Evolutionary conservation across 2,329 filamentous ascomycete genomes (phyloP), one percentile per base, ranked within the genome.

Genomic region (Teratosphaeria gauchensis): DNA sequence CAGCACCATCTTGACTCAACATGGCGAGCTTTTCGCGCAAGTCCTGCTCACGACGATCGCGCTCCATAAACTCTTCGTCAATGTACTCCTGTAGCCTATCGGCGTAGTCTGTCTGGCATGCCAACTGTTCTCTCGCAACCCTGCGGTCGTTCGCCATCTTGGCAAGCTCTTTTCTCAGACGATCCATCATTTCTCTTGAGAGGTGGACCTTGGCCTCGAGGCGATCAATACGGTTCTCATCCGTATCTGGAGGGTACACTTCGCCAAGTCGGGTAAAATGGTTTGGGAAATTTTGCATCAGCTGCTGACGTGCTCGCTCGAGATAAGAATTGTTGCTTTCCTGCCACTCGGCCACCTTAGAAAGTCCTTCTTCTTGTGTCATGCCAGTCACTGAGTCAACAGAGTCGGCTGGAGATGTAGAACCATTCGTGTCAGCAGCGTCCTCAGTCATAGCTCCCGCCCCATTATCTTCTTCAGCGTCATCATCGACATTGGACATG

Each of bases 331-430:
- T 12, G 19, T 21, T 28, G 32, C 30, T 16, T 8, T 21, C 28
- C 12, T 51, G 8, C 19, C 51, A 60, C 7, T 42, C 52, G 12
- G 16, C 21, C 3, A 31, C 32, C 8, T 28, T n/a, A 6, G 28
- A 19, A 24, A 57, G 28, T 19, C 59, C 59, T 54, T 60, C 53
- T 21, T n/a, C n/a, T 30, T 58, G 56, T 14, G 52, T 58, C 59
- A 60, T 55, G n/a, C 56, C 56, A 16, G 59, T 60, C 6, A 48
- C 42, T 6, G 59, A 60, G 14, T 60, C 59, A 3, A 60, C 31
- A 46, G 59, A 60, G 6, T 53, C 14, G 31, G 51, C 31, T 21
- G 56, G 56, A 31, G 52, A 54, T 16, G 5, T 48, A 19, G 33
- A 14, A 7, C 42, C 51, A 30, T 53, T 21, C n/a, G 14, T 19